phyloP scores from a whole-genome alignment of 768 basidiomycete genomes.

The Trichaptum fuscoviolaceum region DNA sequence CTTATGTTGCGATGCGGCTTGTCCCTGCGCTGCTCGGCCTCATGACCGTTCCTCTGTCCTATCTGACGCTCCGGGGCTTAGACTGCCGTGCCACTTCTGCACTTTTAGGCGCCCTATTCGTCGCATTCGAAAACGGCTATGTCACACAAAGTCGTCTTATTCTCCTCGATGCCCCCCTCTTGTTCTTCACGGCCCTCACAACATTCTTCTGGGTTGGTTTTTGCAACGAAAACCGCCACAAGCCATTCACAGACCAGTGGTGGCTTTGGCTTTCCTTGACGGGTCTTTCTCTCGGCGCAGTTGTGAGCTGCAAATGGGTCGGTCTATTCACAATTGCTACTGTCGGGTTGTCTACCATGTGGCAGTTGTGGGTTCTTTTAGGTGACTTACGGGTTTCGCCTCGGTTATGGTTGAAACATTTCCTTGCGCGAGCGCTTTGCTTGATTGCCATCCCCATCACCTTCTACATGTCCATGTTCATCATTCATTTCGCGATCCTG shows the following conservation, averaged over 20 bases:
- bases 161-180: constrained; percentile 94
- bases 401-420: constrained; percentile 73
- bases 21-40: constrained; percentile 90
- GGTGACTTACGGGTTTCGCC: constrained; percentile 82
- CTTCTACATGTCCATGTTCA: constrained; percentile 97
- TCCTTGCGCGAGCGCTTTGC: constrained; percentile 84
- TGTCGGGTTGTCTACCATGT: constrained; percentile 76
- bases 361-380: constrained; percentile 84
- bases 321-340: constrained; percentile 97
- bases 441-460: constrained; percentile 77
- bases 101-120: constrained; percentile 81
- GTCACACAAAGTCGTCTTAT: constrained; percentile 95
- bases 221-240: constrained; percentile 81
- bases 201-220: constrained; percentile 86
- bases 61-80: constrained; percentile 89
- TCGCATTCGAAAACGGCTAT: constrained; percentile 96
- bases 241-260: constrained; percentile 82
- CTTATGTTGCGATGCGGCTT: constrained; percentile 96
- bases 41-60: constrained; percentile 83
- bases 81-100: constrained; percentile 91
- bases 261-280: constrained; percentile 90
- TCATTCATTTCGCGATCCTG: constrained; percentile 88
- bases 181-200: constrained; percentile 95
- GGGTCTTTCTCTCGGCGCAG: constrained; percentile 87
- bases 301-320: constrained; percentile 96